Base-by-base conservation (phyloP, 306 rosid species). In the Cicer cuneatum region DNA sequence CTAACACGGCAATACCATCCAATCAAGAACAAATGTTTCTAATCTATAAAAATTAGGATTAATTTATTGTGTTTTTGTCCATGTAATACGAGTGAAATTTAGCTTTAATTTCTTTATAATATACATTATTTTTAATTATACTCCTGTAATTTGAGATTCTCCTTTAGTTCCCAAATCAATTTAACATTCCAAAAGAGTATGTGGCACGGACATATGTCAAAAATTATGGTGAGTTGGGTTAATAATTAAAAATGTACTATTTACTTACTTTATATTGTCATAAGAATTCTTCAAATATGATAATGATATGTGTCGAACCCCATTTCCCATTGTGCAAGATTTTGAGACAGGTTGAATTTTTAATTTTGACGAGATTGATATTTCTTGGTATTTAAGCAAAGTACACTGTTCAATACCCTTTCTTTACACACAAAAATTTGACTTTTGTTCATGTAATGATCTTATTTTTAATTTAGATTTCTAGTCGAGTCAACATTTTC, bases 321-420 rank as follows among this genome's bases (percentile, higher is more conserved):
- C 59, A 48, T 71, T 66, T 71, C 64, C 41, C 58, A 42, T 19
- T 1, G 69, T 63, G 21, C 21, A 47, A 54, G 66, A 66, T 69
- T 76, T 66, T 21, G 69, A 39, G 40, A 33, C 19, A 33, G 2
- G 4, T 59, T 33, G 43, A 35, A 1, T 59, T 29, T 59, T 7
- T 58, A 0, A 5, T 10, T 29, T 59, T 37, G 8, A 29, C 59
- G 59, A 16, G 24, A 18, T 38, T 16, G 35, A 24, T 39, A 35
- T 45, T 59, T 16, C 65, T 70, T 83, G 19, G 38, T 37, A 4
- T 47, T 62, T 8, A 78, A 69, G 83, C 71, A 38, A 77, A 46
- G 71, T 21, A 11, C 39, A 18, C 10, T 2, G 5, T 7, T 21
- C 13, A 56, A 21, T 56, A 56, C 16, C 1, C 10, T 16, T 52